Percentiles rank a stretch among this genome's conserved stretches.
Conservation (phyloP, 1,284 basidiomycete species). For the Irpex lacteus region DNA sequence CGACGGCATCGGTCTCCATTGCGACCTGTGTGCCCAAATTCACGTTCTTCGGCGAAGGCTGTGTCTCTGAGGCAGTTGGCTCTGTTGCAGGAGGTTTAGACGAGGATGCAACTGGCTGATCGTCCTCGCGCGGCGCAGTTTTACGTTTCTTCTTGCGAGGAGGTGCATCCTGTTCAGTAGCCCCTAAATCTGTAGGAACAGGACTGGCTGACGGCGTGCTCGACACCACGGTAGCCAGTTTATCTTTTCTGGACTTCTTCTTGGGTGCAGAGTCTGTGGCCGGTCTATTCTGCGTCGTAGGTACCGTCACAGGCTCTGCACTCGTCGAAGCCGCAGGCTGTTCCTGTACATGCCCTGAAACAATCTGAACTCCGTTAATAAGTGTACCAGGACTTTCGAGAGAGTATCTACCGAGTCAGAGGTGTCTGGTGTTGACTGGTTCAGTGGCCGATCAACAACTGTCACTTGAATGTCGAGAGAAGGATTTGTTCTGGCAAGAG, state of each 20-base stretch:
- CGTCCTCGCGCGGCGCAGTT: not conserved
- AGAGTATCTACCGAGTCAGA: not conserved
- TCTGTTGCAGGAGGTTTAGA: not conserved
- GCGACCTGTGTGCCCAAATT: not conserved
- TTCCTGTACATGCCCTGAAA: not conserved
- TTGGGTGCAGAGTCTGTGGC: not conserved
- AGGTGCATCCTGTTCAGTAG: not conserved
- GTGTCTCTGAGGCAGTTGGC: no score
- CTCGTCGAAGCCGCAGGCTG: not conserved
- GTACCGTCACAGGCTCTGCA: not conserved
- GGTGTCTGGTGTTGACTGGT: not conserved
- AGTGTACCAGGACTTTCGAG: not conserved
- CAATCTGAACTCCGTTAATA: not conserved
- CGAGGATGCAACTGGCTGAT: not conserved
- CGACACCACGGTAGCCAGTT: not conserved
- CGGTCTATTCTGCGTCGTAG: not conserved
- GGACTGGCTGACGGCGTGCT: not conserved
- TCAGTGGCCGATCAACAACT: constrained; percentile 15
- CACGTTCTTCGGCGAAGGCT: not conserved
- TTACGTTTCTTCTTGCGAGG: not conserved
- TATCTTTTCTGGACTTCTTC: not conserved
- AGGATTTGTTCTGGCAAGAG: constrained; percentile 35
- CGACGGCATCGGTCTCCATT: not conserved
- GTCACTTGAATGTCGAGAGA: constrained; percentile 40
- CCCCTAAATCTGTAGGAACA: not conserved